A percentile compares a stretch with the other conserved stretches of the same genome.
These are phyloP conservation scores for Macrocystidia cucumis DNA, from an alignment of 1,284 basidiomycete species.

Conservation along the genomic window DNA sequence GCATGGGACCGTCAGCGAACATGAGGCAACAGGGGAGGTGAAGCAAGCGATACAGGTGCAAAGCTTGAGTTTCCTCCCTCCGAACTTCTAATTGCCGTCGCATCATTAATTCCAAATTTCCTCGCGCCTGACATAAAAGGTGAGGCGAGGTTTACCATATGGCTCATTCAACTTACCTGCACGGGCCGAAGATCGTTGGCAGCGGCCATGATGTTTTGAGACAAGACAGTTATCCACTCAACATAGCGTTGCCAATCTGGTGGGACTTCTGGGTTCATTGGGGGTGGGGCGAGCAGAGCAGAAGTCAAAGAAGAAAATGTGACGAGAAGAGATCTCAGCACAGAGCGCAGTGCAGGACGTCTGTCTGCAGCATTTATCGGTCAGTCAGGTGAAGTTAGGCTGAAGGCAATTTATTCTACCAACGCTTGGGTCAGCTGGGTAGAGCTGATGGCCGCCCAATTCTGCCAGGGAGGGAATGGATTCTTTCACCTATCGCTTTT, in stretches of 20 bases:
- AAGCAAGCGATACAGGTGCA: slow-evolving; percentile 41
- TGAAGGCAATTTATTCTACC: too few species aligned
- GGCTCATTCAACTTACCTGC: slow-evolving; percentile 37
- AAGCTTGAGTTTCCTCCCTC: slow-evolving; percentile 52
- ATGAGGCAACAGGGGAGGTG: background rate
- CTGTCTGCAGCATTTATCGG: slow-evolving; percentile 46
- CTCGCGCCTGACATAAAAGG: slow-evolving; percentile 43
- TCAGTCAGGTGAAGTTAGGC: too few species aligned
- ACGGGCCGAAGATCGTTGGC: slow-evolving; percentile 77
- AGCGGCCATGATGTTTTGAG: slow-evolving; percentile 77
- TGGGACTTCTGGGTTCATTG: slow-evolving; percentile 31
- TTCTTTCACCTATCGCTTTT: slow-evolving; percentile 76
- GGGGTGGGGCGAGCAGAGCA: slow-evolving; percentile 53
- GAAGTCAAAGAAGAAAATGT: slow-evolving; percentile 61
- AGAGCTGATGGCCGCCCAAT: slow-evolving; percentile 63
- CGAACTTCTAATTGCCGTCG: slow-evolving; percentile 61
- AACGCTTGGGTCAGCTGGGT: slow-evolving; percentile 57
- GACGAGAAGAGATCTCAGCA: slow-evolving; percentile 63
- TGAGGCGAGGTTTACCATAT: background rate
- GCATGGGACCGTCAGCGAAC: slow-evolving; percentile 2
- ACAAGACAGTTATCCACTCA: slow-evolving; percentile 68
- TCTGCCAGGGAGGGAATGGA: slow-evolving; percentile 67
- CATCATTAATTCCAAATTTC: slow-evolving; percentile 73
- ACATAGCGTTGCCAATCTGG: slow-evolving; percentile 67
- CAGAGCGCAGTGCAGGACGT: slow-evolving; percentile 57